Percentiles rank a stretch among this genome's conserved stretches.
Conservation (phyloP, 2,329 filamentous ascomycete genomes). For the Cladobotryum mycophilum region DNA sequence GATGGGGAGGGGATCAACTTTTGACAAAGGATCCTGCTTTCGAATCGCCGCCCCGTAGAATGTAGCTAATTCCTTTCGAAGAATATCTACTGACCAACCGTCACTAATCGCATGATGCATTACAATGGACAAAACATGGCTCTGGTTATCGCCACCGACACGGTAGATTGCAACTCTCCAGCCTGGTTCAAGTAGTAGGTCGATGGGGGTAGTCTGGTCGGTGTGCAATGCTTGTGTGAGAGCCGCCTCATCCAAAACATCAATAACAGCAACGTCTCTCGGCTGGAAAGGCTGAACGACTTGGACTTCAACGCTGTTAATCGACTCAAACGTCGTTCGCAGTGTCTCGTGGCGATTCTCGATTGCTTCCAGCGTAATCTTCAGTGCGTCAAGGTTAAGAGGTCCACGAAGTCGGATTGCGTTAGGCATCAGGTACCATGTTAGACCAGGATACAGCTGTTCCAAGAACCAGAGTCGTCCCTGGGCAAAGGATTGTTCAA, state of each 20-base stretch:
- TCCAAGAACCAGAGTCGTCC: conserved; percentile 19
- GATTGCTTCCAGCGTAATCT: conserved; percentile 10
- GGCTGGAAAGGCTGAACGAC: conserved; percentile 4
- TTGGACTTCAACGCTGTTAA: conserved; percentile 10
- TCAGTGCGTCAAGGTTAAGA: conserved; percentile 12
- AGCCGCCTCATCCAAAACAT: neutral
- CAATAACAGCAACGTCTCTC: neutral
- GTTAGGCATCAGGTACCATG: conserved; percentile 16
- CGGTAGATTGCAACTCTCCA: conserved; percentile 17
- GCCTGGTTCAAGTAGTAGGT: conserved; percentile 16
- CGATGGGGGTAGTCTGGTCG: conserved; percentile 19
- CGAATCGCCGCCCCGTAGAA: conserved; percentile 14
- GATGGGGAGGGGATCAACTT: conserved; percentile 15
- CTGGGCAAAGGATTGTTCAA: conserved; percentile 19
- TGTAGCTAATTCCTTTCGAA: conserved; percentile 15
- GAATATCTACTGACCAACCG: conserved; percentile 23
- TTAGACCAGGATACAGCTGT: conserved; percentile 13
- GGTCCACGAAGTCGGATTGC: conserved; percentile 12
- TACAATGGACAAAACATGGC: conserved; percentile 19
- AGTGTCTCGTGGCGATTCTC: conserved; percentile 17
- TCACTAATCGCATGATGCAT: conserved; percentile 26
- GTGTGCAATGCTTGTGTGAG: neutral
- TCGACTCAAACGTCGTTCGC: conserved; percentile 14
- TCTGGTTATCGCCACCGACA: conserved; percentile 7
- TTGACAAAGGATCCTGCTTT: conserved; percentile 9